Conservation (phyloP, 116 monocot genomes). For the Zostera marina region DNA sequence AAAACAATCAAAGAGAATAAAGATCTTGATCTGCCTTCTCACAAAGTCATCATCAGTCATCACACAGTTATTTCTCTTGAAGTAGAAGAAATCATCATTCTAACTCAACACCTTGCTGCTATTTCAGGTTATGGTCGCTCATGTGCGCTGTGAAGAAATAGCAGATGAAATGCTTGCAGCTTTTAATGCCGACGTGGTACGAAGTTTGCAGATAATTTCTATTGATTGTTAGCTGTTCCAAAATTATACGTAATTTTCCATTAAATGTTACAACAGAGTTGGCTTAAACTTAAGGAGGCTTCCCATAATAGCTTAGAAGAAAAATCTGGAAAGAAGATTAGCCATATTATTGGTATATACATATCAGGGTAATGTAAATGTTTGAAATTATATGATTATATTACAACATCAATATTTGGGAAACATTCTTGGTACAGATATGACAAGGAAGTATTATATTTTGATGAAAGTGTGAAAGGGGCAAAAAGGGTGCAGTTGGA, state of each 20-base stretch:
- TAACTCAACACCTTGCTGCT: neutral
- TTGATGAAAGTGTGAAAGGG: conserved; percentile 67
- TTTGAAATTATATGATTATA: too few relatives aligned
- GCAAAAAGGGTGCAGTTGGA: conserved; percentile 50
- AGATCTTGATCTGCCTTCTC: conserved; percentile 90
- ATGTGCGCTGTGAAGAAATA: neutral
- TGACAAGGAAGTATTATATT: conserved; percentile 60
- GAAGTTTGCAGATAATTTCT: neutral
- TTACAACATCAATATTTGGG: too few relatives aligned
- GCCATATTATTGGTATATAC: conserved; percentile 42
- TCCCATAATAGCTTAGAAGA: conserved; percentile 40
- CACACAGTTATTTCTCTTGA: neutral
- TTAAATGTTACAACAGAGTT: conserved; percentile 33
- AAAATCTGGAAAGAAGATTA: conserved; percentile 81
- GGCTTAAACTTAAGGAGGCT: conserved; percentile 63
- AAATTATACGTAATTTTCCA: neutral
- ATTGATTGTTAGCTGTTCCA: too few relatives aligned
- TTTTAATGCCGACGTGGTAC: neutral
- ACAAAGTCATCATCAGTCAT: conserved; percentile 64
- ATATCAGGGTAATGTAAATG: conserved; percentile 43
- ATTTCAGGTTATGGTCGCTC: conserved; percentile 62
- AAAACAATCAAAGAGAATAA: conserved; percentile 86
- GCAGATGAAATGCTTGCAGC: neutral
- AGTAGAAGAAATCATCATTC: neutral
- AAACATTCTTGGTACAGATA: conserved; percentile 23